These are phyloP conservation scores for Alternaria sp. DNA, from an alignment of 2,329 filamentous ascomycete genomes.

Conservation along the genomic window DNA sequence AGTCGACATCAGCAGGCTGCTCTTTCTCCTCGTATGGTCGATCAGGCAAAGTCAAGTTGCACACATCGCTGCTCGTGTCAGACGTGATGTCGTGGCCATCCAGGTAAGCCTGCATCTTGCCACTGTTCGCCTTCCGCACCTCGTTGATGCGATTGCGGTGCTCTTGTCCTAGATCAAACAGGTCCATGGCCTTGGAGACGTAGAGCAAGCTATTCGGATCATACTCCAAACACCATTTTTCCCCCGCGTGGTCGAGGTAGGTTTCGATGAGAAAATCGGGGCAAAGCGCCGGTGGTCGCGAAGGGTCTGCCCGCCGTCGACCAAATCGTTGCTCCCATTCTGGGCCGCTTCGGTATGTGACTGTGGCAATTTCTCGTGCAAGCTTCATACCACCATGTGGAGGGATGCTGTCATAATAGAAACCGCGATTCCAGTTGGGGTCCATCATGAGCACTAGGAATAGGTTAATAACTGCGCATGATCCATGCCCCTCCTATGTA, in stretches of 20 bases:
- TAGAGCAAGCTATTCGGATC: conserved; percentile 96
- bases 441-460: conserved; percentile 91
- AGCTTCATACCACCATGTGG: conserved; percentile 98
- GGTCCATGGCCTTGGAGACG: conserved; percentile 98
- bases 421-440: conserved; percentile 93
- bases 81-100: conserved; percentile 39
- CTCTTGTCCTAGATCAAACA: conserved; percentile 85
- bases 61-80: conserved; percentile 58
- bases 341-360: conserved; percentile 94
- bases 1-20: conserved; percentile 50
- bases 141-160: conserved; percentile 70
- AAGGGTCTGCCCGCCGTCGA: conserved; percentile 82
- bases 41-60: conserved; percentile 83
- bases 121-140: conserved; percentile 68
- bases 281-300: conserved; percentile 89
- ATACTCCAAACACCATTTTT: conserved; percentile 97
- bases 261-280: conserved; percentile 98
- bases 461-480: conserved; percentile 14
- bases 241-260: conserved; percentile 95
- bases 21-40: conserved; percentile 86
- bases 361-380: conserved; percentile 94
- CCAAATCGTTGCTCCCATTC: conserved; percentile 98
- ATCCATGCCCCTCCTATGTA: neutral
- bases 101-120: conserved; percentile 62
- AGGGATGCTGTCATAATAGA: conserved; percentile 83